Evolutionary conservation across 2,329 filamentous ascomycete species (phyloP), one percentile per base, ranked within the genome.

Genomic region (Emmonsiellopsis sp.): DNA sequence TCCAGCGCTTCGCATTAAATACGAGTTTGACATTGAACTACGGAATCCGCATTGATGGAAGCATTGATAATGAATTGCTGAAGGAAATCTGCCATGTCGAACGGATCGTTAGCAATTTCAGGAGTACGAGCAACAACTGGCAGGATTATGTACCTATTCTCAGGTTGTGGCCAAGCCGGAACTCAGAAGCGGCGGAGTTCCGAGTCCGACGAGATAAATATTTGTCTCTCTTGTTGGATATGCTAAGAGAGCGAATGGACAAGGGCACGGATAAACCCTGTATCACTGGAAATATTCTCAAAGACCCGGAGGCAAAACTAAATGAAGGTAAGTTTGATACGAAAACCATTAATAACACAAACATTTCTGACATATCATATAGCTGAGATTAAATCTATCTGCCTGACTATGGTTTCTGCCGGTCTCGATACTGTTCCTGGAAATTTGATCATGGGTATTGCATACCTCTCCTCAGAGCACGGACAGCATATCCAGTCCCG

Each of bases 91-190:
- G 83, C 0, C 76, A 83, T 46, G 87, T 92, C 2, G 88, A 92
- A 67, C 79, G 86, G 32, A 83, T 82, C 5, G 83, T 93, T 26
- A 85, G 83, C 51, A 87, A 87, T 61, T 86, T 91, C 64, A 75
- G 88, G 47, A 86, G 82, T 30, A 92, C 87, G 0, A 88, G 84
- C 61, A 89, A 90, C 64, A 92, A 92, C 66, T 88, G 86, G 82
- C 85, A 89, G 63, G 88, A 93, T 63, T 92, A 92, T 60, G 81
- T 93, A n/a, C 87, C 88, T 0, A 62, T 91, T 5, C 66, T 93
- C 56, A 78, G 88, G 31, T 67, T 89, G 2, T 78, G 81, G 59
- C 79, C 83, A 2, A 80, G 76, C 34, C 78, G 78, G 58, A 89
- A 82, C 61, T 74, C 75, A 2, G 78, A 82, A 48, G 85, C 87